Evolutionary conservation across 139 green algal genomes (phyloP).

Genomic region (Eudorina sp.): DNA sequence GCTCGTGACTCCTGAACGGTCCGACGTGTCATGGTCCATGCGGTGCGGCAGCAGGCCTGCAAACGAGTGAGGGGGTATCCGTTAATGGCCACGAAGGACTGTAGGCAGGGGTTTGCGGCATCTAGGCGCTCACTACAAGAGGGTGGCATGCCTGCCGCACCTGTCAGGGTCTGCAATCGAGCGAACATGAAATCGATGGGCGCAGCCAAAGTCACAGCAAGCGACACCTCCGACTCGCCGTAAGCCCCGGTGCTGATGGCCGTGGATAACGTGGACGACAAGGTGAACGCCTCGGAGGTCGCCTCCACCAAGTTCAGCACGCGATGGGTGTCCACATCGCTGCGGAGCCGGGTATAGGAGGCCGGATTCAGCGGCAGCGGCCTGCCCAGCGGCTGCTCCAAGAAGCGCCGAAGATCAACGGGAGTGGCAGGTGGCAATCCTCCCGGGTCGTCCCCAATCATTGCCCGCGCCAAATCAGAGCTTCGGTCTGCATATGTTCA

Average conservation of each 20-base stretch:
- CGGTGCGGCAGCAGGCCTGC: constrained; percentile 24
- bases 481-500: constrained; percentile 1
- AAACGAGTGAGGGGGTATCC: not conserved
- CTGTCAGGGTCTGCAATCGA: not conserved
- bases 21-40: not conserved
- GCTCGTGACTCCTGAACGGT: not conserved
- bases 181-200: not conserved
- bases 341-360: not conserved
- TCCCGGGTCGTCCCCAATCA: not conserved
- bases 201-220: not conserved
- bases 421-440: not conserved
- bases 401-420: not conserved
- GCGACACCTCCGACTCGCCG: not conserved
- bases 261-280: not conserved
- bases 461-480: not conserved
- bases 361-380: not conserved
- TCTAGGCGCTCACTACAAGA: not conserved
- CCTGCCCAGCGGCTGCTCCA: constrained; percentile 24
- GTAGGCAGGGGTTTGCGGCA: not conserved
- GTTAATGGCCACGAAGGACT: constrained; percentile 10
- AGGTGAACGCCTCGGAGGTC: not conserved
- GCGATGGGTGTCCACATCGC: not conserved
- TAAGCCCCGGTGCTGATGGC: not conserved
- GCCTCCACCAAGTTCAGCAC: not conserved
- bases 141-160: not conserved